Conservation (phyloP, 2,329 filamentous ascomycete species). For the Stagonosporopsis tanaceti region DNA sequence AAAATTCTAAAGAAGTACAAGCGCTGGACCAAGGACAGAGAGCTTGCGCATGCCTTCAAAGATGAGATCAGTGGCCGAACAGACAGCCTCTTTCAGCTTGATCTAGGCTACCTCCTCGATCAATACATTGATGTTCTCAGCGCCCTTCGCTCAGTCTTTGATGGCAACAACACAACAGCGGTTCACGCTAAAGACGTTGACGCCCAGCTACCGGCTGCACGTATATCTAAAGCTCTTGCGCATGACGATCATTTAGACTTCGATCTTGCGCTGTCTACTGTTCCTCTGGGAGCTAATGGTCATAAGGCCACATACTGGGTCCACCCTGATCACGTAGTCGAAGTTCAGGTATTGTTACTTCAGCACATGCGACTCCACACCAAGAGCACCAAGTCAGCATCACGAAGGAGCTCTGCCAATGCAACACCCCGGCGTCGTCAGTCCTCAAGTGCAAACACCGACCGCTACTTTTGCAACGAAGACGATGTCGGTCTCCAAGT, state of each 20-base stretch:
- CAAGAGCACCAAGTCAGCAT: slow-evolving; percentile 27
- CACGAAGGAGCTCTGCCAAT: slow-evolving; percentile 28
- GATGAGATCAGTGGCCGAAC: slow-evolving; percentile 70
- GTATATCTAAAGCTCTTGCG: slow-evolving; percentile 52
- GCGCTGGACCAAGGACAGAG: slow-evolving; percentile 82
- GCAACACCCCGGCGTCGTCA: slow-evolving; percentile 37
- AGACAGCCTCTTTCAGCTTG: slow-evolving; percentile 75
- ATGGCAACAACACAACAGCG: slow-evolving; percentile 35
- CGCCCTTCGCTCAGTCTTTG: slow-evolving; percentile 55
- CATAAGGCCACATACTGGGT: slow-evolving; percentile 62
- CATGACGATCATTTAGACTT: slow-evolving; percentile 56
- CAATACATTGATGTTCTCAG: slow-evolving; percentile 59
- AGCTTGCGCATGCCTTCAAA: slow-evolving; percentile 71
- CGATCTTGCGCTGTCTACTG: slow-evolving; percentile 58
- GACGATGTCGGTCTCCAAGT: slow-evolving; percentile 54
- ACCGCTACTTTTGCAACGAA: slow-evolving; percentile 40
- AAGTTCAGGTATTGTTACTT: slow-evolving; percentile 61
- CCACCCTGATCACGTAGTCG: slow-evolving; percentile 62
- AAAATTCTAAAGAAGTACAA: slow-evolving; percentile 89
- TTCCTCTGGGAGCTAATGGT: slow-evolving; percentile 56
- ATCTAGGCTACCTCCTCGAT: slow-evolving; percentile 64
- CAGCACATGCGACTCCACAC: slow-evolving; percentile 57
- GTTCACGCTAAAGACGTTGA: slow-evolving; percentile 24
- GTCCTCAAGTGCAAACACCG: slow-evolving; percentile 34
- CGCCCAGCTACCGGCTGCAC: slow-evolving; percentile 37